These are phyloP conservation scores for Albifimbria verrucaria DNA, from an alignment of 2,329 filamentous ascomycete genomes.

Conservation along the genomic window DNA sequence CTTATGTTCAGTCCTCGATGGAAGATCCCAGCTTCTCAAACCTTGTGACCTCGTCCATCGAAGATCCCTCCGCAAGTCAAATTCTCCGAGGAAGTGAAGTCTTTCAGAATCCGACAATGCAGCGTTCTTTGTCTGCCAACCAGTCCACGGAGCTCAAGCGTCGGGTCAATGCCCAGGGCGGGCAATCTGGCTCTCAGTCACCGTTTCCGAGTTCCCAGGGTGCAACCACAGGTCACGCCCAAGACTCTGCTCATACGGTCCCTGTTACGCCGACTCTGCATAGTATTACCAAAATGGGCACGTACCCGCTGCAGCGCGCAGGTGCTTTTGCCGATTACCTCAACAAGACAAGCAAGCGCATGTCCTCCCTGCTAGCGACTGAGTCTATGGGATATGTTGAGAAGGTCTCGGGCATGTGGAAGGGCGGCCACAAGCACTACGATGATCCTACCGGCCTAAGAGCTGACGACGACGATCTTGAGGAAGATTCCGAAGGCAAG, in stretches of 20 bases:
- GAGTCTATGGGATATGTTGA: slow-evolving; percentile 96
- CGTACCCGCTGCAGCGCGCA: slow-evolving; percentile 79
- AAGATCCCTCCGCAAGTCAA: slow-evolving; percentile 85
- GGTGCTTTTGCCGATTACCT: slow-evolving; percentile 81
- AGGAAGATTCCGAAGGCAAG: slow-evolving; percentile 61
- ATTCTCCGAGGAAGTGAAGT: slow-evolving; percentile 85
- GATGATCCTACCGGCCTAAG: slow-evolving; percentile 54
- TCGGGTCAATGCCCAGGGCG: slow-evolving; percentile 7
- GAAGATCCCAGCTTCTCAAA: slow-evolving; percentile 74
- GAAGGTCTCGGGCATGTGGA: slow-evolving; percentile 97
- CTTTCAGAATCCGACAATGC: slow-evolving; percentile 76
- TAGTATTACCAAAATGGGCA: slow-evolving; percentile 57
- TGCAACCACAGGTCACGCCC: slow-evolving; percentile 35
- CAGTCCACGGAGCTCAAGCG: slow-evolving; percentile 15
- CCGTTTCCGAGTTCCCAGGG: slow-evolving; percentile 23
- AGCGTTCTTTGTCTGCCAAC: slow-evolving; percentile 41
- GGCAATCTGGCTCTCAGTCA: background rate
- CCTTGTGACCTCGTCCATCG: slow-evolving; percentile 63
- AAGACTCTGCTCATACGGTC: slow-evolving; percentile 14
- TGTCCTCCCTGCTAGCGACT: slow-evolving; percentile 78
- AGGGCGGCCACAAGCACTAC: slow-evolving; percentile 87
- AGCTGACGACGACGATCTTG: slow-evolving; percentile 53
- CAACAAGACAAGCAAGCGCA: slow-evolving; percentile 71
- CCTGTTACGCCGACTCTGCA: slow-evolving; percentile 42
- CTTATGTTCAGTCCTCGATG: slow-evolving; percentile 67